These are phyloP conservation scores for Phoma sp. DNA, from an alignment of 2,329 filamentous ascomycete genomes.

Conservation along the genomic window DNA sequence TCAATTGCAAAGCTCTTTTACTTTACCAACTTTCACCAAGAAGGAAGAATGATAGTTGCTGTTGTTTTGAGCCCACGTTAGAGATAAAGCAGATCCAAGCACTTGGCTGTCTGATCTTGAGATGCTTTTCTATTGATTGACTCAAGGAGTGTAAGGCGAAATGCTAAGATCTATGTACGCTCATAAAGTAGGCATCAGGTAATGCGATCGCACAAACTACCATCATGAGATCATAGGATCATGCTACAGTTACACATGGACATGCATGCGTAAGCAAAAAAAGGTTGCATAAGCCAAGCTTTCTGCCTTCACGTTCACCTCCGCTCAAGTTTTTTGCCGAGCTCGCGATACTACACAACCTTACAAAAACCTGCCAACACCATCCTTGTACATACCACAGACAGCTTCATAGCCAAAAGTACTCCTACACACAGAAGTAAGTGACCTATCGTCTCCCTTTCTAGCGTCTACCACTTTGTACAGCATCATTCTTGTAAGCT, in stretches of 20 bases:
- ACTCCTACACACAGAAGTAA: neutral
- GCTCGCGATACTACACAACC: neutral
- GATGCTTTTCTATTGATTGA: too few species aligned
- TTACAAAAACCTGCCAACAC: neutral
- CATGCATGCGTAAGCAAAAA: neutral
- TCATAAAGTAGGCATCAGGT: too few species aligned
- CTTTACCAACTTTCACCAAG: too few species aligned
- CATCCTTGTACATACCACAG: neutral
- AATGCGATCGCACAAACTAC: too few species aligned
- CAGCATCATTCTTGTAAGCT: neutral
- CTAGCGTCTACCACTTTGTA: neutral
- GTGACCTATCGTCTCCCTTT: neutral
- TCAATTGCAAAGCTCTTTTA: too few species aligned
- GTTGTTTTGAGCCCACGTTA: too few species aligned
- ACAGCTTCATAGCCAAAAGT: neutral
- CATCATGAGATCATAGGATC: neutral
- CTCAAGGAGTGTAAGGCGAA: too few species aligned
- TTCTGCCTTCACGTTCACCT: neutral
- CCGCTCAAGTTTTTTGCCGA: neutral
- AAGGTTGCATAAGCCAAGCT: neutral
- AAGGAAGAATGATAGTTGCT: too few species aligned
- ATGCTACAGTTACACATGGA: too few species aligned
- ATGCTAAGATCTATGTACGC: too few species aligned
- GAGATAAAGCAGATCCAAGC: too few species aligned
- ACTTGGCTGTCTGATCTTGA: too few species aligned